These are phyloP conservation scores for Zygosaccharomyces pseudobailii DNA, from an alignment of 1,139 yeast species.

Conservation along the genomic window DNA sequence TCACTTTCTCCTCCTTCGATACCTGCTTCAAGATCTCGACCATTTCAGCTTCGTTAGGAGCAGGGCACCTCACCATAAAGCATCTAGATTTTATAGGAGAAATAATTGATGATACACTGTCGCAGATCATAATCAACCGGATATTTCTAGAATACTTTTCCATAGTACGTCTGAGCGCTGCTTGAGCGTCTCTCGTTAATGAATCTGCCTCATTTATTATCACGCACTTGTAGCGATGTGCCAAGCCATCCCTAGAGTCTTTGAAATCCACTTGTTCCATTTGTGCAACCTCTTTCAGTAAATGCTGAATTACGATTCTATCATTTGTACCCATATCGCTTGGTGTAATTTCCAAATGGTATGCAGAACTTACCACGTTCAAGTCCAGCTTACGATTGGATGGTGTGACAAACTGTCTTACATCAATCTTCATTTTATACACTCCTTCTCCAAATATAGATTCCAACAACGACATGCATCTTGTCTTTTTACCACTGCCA, in stretches of 20 bases:
- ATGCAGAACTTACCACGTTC: conserved; percentile 83
- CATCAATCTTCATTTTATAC: conserved; percentile 82
- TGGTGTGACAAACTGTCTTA: conserved; percentile 72
- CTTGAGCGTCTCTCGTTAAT: conserved; percentile 99
- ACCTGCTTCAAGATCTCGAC: conserved; percentile 49
- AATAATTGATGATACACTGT: conserved; percentile 85
- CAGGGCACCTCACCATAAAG: conserved; percentile 74
- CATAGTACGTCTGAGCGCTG: conserved; percentile 95
- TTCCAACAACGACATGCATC: conserved; percentile 74
- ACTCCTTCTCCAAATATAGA: conserved; percentile 81
- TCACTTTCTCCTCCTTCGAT: conserved; percentile 51
- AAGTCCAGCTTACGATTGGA: conserved; percentile 76
- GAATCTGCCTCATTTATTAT: conserved; percentile 94
- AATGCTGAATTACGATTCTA: conserved; percentile 88
- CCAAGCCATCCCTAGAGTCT: conserved; percentile 30
- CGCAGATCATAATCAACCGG: conserved; percentile 78
- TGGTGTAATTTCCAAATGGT: conserved; percentile 93
- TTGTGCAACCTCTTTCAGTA: conserved; percentile 90
- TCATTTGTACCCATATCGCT: conserved; percentile 96
- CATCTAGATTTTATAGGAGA: conserved; percentile 95
- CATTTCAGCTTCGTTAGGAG: conserved; percentile 65
- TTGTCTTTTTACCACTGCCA: conserved; percentile 95
- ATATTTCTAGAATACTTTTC: conserved; percentile 90
- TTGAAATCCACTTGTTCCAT: conserved; percentile 79
- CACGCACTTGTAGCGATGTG: conserved; percentile 82